Evolutionary conservation across 1,139 yeast species (phyloP).

Genomic region (Suhomyces wounanorum): DNA sequence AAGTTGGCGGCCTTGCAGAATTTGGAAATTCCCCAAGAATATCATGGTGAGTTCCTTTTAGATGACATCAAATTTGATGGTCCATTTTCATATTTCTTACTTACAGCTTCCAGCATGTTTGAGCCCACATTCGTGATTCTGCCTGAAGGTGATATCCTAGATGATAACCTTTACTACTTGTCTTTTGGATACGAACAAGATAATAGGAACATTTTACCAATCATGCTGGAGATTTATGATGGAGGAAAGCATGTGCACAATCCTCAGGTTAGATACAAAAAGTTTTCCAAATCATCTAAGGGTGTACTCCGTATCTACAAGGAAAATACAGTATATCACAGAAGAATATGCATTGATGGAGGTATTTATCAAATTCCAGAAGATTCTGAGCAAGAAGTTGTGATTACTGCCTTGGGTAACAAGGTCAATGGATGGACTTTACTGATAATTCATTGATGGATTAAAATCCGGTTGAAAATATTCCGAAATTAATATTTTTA

Average conservation of each 20-base stretch:
- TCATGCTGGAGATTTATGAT: constrained; percentile 62
- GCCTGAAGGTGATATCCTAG: constrained; percentile 60
- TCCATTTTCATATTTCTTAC: constrained; percentile 66
- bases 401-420: constrained; percentile 24
- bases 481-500: too few relatives aligned
- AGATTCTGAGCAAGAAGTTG: constrained; percentile 21
- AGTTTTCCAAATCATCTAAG: constrained; percentile 27
- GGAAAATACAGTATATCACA: constrained; percentile 21
- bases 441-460: constrained; percentile 10
- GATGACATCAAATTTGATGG: constrained; percentile 25
- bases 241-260: constrained; percentile 56
- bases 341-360: constrained; percentile 61
- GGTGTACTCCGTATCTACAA: constrained; percentile 29
- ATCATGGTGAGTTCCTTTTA: constrained; percentile 42
- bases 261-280: constrained; percentile 44
- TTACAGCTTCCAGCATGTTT: constrained; percentile 62
- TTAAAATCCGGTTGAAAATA: too few relatives aligned
- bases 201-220: constrained; percentile 44
- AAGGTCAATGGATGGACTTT: constrained; percentile 28
- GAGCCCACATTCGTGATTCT: constrained; percentile 75
- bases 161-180: constrained; percentile 55
- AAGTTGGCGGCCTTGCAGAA: constrained; percentile 64
- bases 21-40: constrained; percentile 49
- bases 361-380: constrained; percentile 37
- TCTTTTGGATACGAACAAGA: constrained; percentile 47